Evolutionary conservation across 139 green algal species (phyloP).

Genomic region (Astrephomene gubernaculifera): DNA sequence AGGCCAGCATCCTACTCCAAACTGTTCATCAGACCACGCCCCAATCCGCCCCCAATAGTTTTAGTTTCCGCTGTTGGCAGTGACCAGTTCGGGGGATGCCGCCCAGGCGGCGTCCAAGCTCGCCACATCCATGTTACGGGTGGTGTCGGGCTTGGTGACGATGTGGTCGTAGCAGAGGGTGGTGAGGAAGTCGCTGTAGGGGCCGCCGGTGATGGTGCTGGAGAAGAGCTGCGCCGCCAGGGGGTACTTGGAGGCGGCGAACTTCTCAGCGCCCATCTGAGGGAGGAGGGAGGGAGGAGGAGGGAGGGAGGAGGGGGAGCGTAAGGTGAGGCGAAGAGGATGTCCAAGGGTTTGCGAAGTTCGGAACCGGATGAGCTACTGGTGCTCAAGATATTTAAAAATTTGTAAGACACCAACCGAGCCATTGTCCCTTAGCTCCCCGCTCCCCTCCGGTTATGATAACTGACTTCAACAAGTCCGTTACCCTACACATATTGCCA

Average conservation of each 20-base stretch:
- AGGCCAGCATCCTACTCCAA: too few species aligned
- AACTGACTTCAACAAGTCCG: too few species aligned
- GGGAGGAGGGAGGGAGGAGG: neutral
- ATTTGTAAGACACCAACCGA: too few species aligned
- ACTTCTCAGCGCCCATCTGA: conserved; percentile 50
- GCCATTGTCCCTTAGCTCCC: too few species aligned
- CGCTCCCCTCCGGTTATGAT: too few species aligned
- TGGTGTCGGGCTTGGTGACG: conserved; percentile 19
- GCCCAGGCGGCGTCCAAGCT: neutral
- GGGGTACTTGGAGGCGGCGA: conserved; percentile 53
- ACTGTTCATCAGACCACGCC: too few species aligned
- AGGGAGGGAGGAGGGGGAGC: neutral
- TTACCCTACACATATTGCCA: too few species aligned
- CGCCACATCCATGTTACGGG: conserved; percentile 25
- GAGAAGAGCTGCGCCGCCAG: conserved; percentile 56
- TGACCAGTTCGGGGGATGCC: too few species aligned
- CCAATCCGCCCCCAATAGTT: too few species aligned
- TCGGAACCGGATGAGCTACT: neutral
- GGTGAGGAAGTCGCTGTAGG: conserved; percentile 73
- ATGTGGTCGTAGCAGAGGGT: conserved; percentile 71
- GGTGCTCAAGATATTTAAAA: too few species aligned
- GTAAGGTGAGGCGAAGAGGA: neutral
- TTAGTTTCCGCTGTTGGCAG: too few species aligned
- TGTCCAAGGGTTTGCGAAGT: neutral
- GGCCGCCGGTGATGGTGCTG: conserved; percentile 40